A percentile compares a stretch with the other conserved stretches of the same genome.
Evolutionary conservation across 108 stramenopile genomes (phyloP).

Genomic region (Discostella pseudostelligera): DNA sequence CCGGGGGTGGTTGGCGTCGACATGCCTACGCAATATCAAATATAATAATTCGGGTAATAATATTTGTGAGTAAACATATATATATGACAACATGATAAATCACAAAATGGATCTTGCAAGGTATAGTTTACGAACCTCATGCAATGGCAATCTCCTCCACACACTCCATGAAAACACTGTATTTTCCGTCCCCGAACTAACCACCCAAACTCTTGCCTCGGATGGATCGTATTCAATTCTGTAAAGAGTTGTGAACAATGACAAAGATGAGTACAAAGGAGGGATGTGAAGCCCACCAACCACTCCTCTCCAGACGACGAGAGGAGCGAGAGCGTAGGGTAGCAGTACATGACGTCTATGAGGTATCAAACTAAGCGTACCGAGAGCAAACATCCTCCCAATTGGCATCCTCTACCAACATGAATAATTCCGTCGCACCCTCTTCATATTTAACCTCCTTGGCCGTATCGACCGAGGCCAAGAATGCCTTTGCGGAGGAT

Average conservation of each 20-base stretch:
- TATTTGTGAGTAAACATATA: too few species aligned
- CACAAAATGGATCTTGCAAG: too few species aligned
- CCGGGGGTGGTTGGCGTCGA: constrained; percentile 70
- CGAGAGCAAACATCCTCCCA: constrained; percentile 56
- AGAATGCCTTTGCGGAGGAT: not conserved
- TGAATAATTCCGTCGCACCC: constrained; percentile 59
- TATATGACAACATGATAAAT: too few species aligned
- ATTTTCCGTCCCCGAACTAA: constrained; percentile 48
- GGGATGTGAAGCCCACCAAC: too few species aligned
- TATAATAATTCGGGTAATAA: too few species aligned
- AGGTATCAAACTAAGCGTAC: too few species aligned
- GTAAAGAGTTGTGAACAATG: not conserved
- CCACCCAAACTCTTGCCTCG: constrained; percentile 56
- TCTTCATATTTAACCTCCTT: constrained; percentile 47
- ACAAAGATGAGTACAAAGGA: not conserved
- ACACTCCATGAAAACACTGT: constrained; percentile 50
- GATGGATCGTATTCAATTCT: constrained; percentile 30
- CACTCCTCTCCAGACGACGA: too few species aligned
- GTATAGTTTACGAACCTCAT: constrained; percentile 48
- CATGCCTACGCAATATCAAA: constrained; percentile 49
- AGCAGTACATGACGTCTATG: too few species aligned
- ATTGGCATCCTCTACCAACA: constrained; percentile 50
- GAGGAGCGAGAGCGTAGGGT: not conserved
- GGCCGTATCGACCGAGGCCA: not conserved
- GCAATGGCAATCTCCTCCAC: constrained; percentile 72